Evolutionary conservation across 176 grass and related monocot species (phyloP), one percentile per base, ranked within the genome.

Genomic region (Rhynchospora pubera): DNA sequence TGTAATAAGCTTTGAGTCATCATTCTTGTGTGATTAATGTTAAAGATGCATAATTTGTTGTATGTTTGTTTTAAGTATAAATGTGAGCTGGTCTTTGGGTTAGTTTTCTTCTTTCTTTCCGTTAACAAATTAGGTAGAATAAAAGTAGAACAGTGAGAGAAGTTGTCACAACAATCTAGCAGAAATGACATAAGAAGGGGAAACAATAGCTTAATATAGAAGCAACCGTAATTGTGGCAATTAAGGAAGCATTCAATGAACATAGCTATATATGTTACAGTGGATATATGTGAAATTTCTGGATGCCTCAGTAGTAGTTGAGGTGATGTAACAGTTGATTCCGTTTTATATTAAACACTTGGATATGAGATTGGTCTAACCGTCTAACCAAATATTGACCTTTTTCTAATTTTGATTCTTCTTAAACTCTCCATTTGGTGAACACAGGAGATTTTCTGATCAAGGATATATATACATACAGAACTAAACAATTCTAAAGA

Each of bases 161-260:
- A 81, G 15, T 80, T 64, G 78, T 81, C 79, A 65, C 59, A 81
- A 51, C 79, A 39, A 81, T 28, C 79, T 81, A 81, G 58, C 79
- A 63, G 5, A 64, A 81, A 62, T 26, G 39, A 60, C 13, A 2
- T 63, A 39, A 9, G 65, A 68, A 28, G 42, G 21, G 60, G 16
- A 63, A 48, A 42, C 47, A 45, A 10, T 60, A 13, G 3, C 13
- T 65, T 64, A 58, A 63, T 61, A 13, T 65, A 65, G n/a, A 64
- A 65, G 55, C 60, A 81, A 81, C 79, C 65, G 58, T 65, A 48
- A 64, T 65, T 81, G 79, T 63, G 79, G 39, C 79, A 43, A 81
- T 81, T 62, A 64, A 65, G 79, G 60, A 81, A 65, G 13, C 28
- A 81, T 62, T 81, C 7, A 57, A 79, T 79, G 30, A 57, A 79